phyloP scores from a whole-genome alignment of 192 early-diverging fungal species.

The Thoreauomyces humboldtii region DNA sequence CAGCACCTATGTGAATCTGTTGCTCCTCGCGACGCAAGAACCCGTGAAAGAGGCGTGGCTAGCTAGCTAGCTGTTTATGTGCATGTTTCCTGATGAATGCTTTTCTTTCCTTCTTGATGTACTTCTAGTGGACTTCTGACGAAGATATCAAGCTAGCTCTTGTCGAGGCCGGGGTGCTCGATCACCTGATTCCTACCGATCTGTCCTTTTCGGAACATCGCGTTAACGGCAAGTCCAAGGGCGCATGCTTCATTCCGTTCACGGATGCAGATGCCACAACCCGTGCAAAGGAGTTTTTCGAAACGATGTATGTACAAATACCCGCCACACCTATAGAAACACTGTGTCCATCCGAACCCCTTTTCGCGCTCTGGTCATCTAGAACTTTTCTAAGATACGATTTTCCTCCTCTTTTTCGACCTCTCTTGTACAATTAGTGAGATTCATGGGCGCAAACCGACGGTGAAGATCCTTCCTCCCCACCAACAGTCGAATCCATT shows the following conservation, averaged over 20 bases:
- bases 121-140: slow-evolving; percentile 35
- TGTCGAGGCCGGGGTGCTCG: slow-evolving; percentile 24
- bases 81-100: neutral
- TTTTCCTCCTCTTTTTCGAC: neutral
- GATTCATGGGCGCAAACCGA: slow-evolving; percentile 29
- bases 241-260: slow-evolving; percentile 34
- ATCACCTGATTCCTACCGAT: slow-evolving; percentile 22
- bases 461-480: slow-evolving; percentile 21
- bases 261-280: slow-evolving; percentile 17
- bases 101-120: neutral
- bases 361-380: neutral
- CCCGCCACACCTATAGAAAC: neutral
- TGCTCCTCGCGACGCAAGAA: neutral
- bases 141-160: slow-evolving; percentile 24
- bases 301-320: slow-evolving; percentile 28
- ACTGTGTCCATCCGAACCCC: neutral
- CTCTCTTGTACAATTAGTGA: slow-evolving; percentile 7
- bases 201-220: slow-evolving; percentile 33
- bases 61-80: neutral
- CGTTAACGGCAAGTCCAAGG: slow-evolving; percentile 42
- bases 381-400: neutral
- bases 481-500: slow-evolving; percentile 21
- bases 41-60: neutral
- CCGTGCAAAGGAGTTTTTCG: slow-evolving; percentile 31
- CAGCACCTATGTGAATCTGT: too few species aligned